Conservation (phyloP, 768 basidiomycete genomes). For the Sarcomyxa edulis region DNA sequence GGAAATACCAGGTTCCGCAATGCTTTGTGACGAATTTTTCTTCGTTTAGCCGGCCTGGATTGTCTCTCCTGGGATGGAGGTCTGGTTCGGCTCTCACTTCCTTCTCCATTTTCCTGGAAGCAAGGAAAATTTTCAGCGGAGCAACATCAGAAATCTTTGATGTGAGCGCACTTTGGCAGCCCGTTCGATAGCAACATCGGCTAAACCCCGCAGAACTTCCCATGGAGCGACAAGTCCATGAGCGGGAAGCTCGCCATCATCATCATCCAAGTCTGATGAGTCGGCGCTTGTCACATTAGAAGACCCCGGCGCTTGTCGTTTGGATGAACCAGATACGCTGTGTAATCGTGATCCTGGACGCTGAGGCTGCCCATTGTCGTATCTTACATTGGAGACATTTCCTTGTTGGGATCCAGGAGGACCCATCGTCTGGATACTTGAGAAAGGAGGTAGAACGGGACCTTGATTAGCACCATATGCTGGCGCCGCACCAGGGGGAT, state of each 20-base stretch:
- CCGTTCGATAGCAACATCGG: constrained; percentile 75
- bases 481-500: constrained; percentile 29
- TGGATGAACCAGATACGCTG: constrained; percentile 29
- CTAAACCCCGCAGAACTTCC: constrained; percentile 78
- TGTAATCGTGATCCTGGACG: constrained; percentile 26
- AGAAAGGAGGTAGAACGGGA: constrained; percentile 66
- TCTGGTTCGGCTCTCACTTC: constrained; percentile 63
- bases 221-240: constrained; percentile 81
- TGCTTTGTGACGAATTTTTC: constrained; percentile 62
- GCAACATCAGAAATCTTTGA: constrained; percentile 3
- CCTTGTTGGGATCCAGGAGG: constrained; percentile 35
- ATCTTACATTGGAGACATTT: constrained; percentile 57
- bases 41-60: constrained; percentile 62
- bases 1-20: constrained; percentile 61
- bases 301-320: constrained; percentile 54
- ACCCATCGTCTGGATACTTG: constrained; percentile 58
- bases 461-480: constrained; percentile 35
- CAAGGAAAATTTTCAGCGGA: constrained; percentile 10
- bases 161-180: constrained; percentile 59
- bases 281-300: constrained; percentile 74
- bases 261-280: constrained; percentile 82
- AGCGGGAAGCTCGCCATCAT: constrained; percentile 76
- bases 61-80: constrained; percentile 71
- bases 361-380: constrained; percentile 37
- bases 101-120: constrained; percentile 66